Evolutionary conservation across 208 protist species (phyloP).

Genomic region (Crithidia sp.): DNA sequence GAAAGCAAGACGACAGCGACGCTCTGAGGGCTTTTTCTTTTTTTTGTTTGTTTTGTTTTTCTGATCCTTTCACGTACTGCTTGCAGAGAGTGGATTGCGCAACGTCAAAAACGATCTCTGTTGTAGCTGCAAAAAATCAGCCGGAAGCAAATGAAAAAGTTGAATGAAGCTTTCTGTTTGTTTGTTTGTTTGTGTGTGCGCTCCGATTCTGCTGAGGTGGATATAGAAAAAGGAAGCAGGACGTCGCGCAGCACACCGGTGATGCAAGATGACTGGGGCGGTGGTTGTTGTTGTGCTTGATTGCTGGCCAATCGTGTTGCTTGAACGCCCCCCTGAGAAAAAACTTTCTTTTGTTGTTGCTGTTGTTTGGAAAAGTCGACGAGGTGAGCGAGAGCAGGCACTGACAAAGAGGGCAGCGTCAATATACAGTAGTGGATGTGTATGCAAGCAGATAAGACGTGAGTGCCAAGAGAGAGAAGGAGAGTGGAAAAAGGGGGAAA

Average conservation of each 20-base stretch:
- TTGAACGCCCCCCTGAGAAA: not conserved
- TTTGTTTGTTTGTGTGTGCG: not conserved
- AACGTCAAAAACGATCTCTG: too few species aligned
- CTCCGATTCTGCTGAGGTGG: not conserved
- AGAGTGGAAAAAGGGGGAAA: not conserved
- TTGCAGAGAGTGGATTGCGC: too few species aligned
- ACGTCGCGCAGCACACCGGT: too few species aligned
- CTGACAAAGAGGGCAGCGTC: too few species aligned
- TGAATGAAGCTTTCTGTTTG: not conserved
- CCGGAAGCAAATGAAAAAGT: too few species aligned
- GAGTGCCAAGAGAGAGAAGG: not conserved
- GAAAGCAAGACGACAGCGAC: not conserved
- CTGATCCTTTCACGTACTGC: too few species aligned
- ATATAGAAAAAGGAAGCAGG: constrained; percentile 9
- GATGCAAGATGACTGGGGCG: too few species aligned
- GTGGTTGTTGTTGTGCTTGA: too few species aligned
- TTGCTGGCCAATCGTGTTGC: too few species aligned
- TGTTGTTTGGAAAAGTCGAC: constrained; percentile 10
- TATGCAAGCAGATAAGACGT: not conserved
- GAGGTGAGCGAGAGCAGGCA: not conserved
- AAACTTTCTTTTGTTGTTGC: not conserved
- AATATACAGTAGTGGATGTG: not conserved
- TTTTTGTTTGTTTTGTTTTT: too few species aligned
- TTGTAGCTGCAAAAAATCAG: too few species aligned
- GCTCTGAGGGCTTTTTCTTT: too few species aligned